phyloP scores from a whole-genome alignment of 345 rosid species.

The Citrus australasica region DNA sequence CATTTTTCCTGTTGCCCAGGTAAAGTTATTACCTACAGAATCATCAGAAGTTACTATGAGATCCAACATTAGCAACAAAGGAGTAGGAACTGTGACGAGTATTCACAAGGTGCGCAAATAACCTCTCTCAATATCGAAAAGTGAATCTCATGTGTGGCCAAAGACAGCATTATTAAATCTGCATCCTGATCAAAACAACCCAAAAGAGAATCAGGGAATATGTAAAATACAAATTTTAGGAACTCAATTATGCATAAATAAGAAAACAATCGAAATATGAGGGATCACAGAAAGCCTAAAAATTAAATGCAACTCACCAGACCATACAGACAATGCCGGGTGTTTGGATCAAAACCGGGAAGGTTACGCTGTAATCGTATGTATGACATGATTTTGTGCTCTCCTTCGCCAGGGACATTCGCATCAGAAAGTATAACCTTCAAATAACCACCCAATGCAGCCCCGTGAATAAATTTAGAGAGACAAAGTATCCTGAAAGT shows the following conservation, averaged over 20 bases:
- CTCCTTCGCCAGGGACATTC: constrained; percentile 98
- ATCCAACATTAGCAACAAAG: neutral
- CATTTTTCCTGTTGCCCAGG: constrained; percentile 98
- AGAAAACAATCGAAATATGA: neutral
- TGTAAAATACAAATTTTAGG: neutral
- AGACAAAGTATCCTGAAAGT: constrained; percentile 51
- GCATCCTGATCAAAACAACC: constrained; percentile 71
- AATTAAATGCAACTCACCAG: constrained; percentile 50
- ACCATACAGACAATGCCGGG: constrained; percentile 90
- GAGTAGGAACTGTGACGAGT: neutral
- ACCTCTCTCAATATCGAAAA: constrained; percentile 99
- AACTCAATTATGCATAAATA: neutral
- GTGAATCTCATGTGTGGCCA: constrained; percentile 98
- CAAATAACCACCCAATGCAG: constrained; percentile 61
- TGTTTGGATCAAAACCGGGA: constrained; percentile 91
- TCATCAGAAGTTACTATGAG: neutral
- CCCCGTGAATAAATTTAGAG: constrained; percentile 58
- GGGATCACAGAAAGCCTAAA: neutral
- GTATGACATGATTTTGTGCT: constrained; percentile 96
- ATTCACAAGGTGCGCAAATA: constrained; percentile 15
- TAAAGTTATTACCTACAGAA: constrained; percentile 61
- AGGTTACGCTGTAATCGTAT: constrained; percentile 81
- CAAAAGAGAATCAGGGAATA: neutral
- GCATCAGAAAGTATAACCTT: constrained; percentile 99
- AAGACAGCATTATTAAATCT: constrained; percentile 91